Conservation (phyloP, 179 eudicot genomes). For the Spergularia azorica region DNA sequence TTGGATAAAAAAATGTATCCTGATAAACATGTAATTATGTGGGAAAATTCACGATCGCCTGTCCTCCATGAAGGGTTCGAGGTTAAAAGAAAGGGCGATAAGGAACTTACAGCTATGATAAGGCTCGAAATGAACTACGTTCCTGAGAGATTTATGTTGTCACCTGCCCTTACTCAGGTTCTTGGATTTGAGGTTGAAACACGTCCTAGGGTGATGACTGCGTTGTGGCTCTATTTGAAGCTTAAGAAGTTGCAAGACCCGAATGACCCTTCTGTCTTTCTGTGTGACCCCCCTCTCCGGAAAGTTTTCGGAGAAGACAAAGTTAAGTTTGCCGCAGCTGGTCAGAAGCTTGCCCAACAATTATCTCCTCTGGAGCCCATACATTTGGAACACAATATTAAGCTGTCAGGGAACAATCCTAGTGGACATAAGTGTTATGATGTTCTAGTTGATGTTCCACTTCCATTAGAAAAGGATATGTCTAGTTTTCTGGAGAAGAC, state of each 20-base stretch:
- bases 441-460: conserved; percentile 80
- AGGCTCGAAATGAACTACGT: conserved; percentile 80
- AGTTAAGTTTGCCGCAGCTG: conserved; percentile 64
- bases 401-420: conserved; percentile 74
- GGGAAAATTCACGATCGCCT: conserved; percentile 83
- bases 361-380: conserved; percentile 70
- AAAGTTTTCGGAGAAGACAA: conserved; percentile 87
- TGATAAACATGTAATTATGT: conserved; percentile 73
- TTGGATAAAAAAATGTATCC: conserved; percentile 79
- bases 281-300: conserved; percentile 68
- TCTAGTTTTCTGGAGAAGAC: conserved; percentile 52
- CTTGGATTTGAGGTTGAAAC: conserved; percentile 89
- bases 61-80: conserved; percentile 82
- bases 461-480: conserved; percentile 64
- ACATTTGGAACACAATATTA: conserved; percentile 80
- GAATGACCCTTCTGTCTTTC: conserved; percentile 65
- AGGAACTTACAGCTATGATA: conserved; percentile 76
- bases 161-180: conserved; percentile 63
- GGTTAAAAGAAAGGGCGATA: conserved; percentile 89
- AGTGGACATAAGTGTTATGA: conserved; percentile 82
- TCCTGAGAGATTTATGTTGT: conserved; percentile 76
- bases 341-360: conserved; percentile 66
- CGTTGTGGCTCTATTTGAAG: conserved; percentile 87
- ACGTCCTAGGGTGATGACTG: conserved; percentile 63
- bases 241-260: conserved; percentile 72